These are phyloP conservation scores for Aureobasidium pullulans DNA, from an alignment of 2,329 filamentous ascomycete genomes.

Conservation along the genomic window DNA sequence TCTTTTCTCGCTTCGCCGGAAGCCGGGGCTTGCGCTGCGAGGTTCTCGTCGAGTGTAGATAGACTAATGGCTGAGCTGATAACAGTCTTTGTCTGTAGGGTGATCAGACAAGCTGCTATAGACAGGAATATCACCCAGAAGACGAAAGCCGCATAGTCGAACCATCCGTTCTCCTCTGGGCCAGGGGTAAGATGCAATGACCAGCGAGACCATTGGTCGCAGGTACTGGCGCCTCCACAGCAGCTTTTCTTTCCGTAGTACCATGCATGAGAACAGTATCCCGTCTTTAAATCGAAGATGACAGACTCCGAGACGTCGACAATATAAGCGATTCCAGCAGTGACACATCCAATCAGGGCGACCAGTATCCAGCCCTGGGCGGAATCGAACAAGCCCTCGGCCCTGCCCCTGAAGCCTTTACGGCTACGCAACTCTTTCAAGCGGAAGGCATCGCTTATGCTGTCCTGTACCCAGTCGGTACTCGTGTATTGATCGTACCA, in stretches of 20 bases:
- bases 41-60: conserved; percentile 84
- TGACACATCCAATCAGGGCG: conserved; percentile 78
- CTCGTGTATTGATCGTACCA: conserved; percentile 99
- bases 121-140: conserved; percentile 63
- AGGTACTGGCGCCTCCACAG: conserved; percentile 49
- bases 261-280: conserved; percentile 68
- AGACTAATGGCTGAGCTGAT: conserved; percentile 84
- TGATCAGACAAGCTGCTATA: conserved; percentile 66
- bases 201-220: conserved; percentile 57
- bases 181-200: conserved; percentile 51
- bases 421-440: conserved; percentile 74
- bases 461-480: conserved; percentile 97
- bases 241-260: conserved; percentile 64
- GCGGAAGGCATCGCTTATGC: conserved; percentile 86
- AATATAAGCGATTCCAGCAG: conserved; percentile 77
- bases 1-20: conserved; percentile 38
- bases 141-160: conserved; percentile 74
- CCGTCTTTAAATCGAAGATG: conserved; percentile 85
- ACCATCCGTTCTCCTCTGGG: conserved; percentile 46
- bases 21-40: conserved; percentile 48
- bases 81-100: conserved; percentile 84
- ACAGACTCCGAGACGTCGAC: conserved; percentile 81
- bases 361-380: conserved; percentile 92
- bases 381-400: conserved; percentile 72
- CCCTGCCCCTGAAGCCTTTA: conserved; percentile 75